Evolutionary conservation across 2,329 filamentous ascomycete species (phyloP), one percentile per base, ranked within the genome.

Genomic region (Beauveria australis): DNA sequence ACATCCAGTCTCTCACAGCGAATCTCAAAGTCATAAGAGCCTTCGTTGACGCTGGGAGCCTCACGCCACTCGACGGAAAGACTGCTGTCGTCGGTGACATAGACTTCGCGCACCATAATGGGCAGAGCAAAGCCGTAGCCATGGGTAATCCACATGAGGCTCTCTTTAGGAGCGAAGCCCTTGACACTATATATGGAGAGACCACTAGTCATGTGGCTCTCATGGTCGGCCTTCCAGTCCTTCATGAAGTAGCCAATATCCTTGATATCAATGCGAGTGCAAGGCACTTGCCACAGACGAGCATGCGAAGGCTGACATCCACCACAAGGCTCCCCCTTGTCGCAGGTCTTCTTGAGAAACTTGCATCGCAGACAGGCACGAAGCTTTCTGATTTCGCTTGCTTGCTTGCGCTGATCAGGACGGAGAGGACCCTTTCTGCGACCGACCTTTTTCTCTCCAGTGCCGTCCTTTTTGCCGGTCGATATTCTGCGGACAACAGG

Each of bases 191-290:
- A 92, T 53, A 96, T 89, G 2, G 92, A 95, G 72, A 97, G 91
- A 60, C 90, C 91, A 61, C 90, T 85, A 64, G 85, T 89, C 67
- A 94, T 84, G 72, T 97, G 92, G 67, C 92, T 88, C 77, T 96
- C 92, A 69, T 94, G 96, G 74, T 97, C 93, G 49, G 92, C 92
- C 77, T 93, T 96, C 92, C 92, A 97, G 75, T 97, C 93, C 81
- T 97, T 97, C 90, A 97, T 94, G 80, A 97, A 97, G 76, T 95
- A 96, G 48, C 87, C 90, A 69, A 97, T 96, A 70, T 97, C 93
- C 82, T 96, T 97, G 81, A 97, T 97, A 74, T 97, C 93, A 70
- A 97, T 96, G 64, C 93, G 89, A 46, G 93, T 97, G 81, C 93
- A 97, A 63, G 93, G 93, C 49, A 97, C 93, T 77, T 97, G 92